Conservation (phyloP, 495 filamentous ascomycete species). For the Filosporella fistucella region DNA sequence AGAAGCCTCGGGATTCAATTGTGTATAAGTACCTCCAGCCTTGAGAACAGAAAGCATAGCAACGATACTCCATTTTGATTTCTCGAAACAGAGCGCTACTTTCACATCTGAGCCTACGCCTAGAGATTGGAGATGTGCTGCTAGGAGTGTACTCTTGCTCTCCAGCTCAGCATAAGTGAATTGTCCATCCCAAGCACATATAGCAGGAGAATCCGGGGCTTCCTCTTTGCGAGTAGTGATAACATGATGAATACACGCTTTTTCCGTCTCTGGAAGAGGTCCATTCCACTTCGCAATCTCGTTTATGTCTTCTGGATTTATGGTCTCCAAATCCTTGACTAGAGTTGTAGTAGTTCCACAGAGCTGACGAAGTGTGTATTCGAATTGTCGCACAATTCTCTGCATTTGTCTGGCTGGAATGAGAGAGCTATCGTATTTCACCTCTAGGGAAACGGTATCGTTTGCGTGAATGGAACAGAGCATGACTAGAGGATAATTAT, state of each 20-base stretch:
- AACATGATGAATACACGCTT: conserved; percentile 42
- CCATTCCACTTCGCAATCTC: too few species aligned
- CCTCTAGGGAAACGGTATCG: conserved; percentile 56
- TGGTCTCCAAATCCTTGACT: too few species aligned
- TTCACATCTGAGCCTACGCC: conserved; percentile 9
- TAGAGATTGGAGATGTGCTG: not conserved
- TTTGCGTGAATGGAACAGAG: conserved; percentile 51
- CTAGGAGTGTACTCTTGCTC: conserved; percentile 1
- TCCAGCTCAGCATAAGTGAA: conserved; percentile 28
- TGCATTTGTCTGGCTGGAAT: conserved; percentile 37
- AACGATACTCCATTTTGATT: conserved; percentile 38
- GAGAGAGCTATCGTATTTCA: conserved; percentile 54
- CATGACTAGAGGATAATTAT: conserved; percentile 58
- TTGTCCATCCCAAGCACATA: conserved; percentile 32
- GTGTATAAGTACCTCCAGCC: conserved; percentile 55
- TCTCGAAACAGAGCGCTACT: conserved; percentile 33
- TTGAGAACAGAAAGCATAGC: conserved; percentile 23
- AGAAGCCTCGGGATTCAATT: conserved; percentile 53
- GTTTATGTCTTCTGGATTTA: too few species aligned
- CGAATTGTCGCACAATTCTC: conserved; percentile 38
- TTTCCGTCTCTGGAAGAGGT: conserved; percentile 24
- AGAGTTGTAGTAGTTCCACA: too few species aligned
- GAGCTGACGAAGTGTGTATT: conserved; percentile 30
- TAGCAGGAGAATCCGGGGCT: not conserved
- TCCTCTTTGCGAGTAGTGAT: conserved; percentile 34